Conservation (phyloP, 768 basidiomycete species). For the Tulasnella sp. region DNA sequence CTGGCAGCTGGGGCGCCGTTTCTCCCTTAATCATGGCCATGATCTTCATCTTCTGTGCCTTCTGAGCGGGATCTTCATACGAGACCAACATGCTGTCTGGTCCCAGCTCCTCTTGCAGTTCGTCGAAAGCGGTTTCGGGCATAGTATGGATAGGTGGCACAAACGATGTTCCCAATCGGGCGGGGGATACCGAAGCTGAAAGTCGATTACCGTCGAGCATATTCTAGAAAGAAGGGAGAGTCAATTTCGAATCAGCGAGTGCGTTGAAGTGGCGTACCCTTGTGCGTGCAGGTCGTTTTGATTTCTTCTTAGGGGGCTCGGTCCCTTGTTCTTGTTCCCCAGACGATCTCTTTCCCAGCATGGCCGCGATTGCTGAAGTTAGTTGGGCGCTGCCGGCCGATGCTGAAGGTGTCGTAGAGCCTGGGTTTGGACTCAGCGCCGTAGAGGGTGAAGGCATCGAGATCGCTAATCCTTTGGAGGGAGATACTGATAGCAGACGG, state of each 20-base stretch:
- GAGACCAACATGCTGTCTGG: conserved; percentile 50
- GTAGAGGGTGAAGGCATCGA: background rate
- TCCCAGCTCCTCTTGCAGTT: conserved; percentile 24
- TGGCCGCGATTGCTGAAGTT: conserved; percentile 57
- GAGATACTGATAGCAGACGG: background rate
- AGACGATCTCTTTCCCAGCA: conserved; percentile 61
- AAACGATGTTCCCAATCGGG: conserved; percentile 16
- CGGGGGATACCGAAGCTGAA: conserved; percentile 36
- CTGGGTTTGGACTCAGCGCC: background rate
- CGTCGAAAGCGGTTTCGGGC: conserved; percentile 19
- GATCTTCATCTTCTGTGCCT: conserved; percentile 55
- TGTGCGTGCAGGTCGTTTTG: conserved; percentile 41
- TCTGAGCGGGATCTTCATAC: conserved; percentile 66
- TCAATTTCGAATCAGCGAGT: conserved; percentile 11
- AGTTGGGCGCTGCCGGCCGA: background rate
- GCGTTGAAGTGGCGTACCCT: conserved; percentile 38
- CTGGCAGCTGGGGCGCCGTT: background rate
- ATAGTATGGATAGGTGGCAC: conserved; percentile 20
- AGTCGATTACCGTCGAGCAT: conserved; percentile 30
- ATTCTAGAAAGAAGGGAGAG: background rate
- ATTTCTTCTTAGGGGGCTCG: conserved; percentile 34
- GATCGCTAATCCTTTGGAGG: background rate
- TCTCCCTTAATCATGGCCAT: conserved; percentile 48
- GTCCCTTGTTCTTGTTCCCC: conserved; percentile 43
- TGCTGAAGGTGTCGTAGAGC: conserved; percentile 52